Evolutionary conservation across 306 rosid species (phyloP).

Genomic region (Hippophae tibetana): DNA sequence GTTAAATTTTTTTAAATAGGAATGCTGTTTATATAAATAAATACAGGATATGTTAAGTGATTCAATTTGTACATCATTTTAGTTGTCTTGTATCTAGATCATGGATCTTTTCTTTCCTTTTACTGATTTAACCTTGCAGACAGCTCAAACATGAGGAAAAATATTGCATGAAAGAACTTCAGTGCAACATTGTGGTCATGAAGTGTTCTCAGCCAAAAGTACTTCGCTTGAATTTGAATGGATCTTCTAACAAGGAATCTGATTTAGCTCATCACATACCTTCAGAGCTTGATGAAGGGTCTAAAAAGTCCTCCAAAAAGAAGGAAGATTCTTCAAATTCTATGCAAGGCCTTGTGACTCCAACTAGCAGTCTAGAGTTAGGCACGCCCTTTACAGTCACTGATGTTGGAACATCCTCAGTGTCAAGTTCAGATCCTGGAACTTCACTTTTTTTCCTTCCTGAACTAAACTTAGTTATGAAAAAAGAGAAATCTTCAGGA

Average conservation of each 20-base stretch:
- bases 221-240: slow-evolving; percentile 84
- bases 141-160: slow-evolving; percentile 90
- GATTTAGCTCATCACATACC: slow-evolving; percentile 38
- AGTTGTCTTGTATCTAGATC: slow-evolving; percentile 7
- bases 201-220: slow-evolving; percentile 90
- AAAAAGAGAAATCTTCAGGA: slow-evolving; percentile 46
- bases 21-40: slow-evolving; percentile 15
- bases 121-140: slow-evolving; percentile 30
- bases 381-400: slow-evolving; percentile 87
- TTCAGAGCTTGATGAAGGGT: slow-evolving; percentile 42
- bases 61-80: neutral
- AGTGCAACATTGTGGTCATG: slow-evolving; percentile 94
- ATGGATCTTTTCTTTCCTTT: slow-evolving; percentile 5
- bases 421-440: slow-evolving; percentile 92
- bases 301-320: slow-evolving; percentile 37
- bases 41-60: neutral
- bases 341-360: slow-evolving; percentile 74
- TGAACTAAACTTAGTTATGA: slow-evolving; percentile 50
- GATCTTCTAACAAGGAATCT: slow-evolving; percentile 48
- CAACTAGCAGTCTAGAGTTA: slow-evolving; percentile 90
- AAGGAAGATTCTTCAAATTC: slow-evolving; percentile 41
- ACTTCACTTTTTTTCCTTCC: slow-evolving; percentile 75
- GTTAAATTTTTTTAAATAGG: slow-evolving; percentile 7
- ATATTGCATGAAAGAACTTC: slow-evolving; percentile 91
- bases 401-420: slow-evolving; percentile 84